A percentile compares a stretch with the other conserved stretches of the same genome.
phyloP scores from a whole-genome alignment of 2,329 filamentous ascomycete species.

The Sporothrix mexicana region DNA sequence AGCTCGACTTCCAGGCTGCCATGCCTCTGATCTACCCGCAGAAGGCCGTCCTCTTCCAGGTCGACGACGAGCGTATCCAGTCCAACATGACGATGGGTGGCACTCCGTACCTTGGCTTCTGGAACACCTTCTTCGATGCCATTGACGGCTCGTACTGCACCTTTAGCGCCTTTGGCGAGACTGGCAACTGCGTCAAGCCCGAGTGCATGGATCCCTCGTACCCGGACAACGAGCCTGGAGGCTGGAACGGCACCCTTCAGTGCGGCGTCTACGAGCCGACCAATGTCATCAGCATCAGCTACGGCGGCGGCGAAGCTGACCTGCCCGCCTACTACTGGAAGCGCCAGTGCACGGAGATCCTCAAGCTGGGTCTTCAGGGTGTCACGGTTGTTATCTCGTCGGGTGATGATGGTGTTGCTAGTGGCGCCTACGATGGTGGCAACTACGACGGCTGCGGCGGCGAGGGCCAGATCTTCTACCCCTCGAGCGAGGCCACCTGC shows the following conservation, averaged over 20 bases:
- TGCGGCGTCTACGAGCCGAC: slow-evolving; percentile 53
- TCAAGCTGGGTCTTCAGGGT: slow-evolving; percentile 59
- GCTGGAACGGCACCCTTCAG: slow-evolving; percentile 54
- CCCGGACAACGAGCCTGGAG: slow-evolving; percentile 52
- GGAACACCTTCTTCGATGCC: slow-evolving; percentile 53
- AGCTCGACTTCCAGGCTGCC: slow-evolving; percentile 56
- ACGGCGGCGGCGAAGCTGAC: slow-evolving; percentile 60
- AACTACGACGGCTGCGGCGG: slow-evolving; percentile 39
- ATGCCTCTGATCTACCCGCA: slow-evolving; percentile 60
- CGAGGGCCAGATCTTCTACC: slow-evolving; percentile 39
- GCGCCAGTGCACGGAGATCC: slow-evolving; percentile 56
- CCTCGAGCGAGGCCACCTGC: slow-evolving; percentile 45
- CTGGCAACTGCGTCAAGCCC: slow-evolving; percentile 48
- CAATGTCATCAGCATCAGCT: slow-evolving; percentile 63
- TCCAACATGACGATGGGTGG: slow-evolving; percentile 38
- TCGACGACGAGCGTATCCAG: slow-evolving; percentile 44
- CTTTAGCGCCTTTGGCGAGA: slow-evolving; percentile 54
- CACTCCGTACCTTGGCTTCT: slow-evolving; percentile 39
- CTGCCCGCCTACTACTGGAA: slow-evolving; percentile 61
- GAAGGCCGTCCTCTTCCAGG: slow-evolving; percentile 45
- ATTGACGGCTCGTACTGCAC: slow-evolving; percentile 59
- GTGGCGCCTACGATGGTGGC: slow-evolving; percentile 42
- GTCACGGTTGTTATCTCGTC: slow-evolving; percentile 56
- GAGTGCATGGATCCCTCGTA: slow-evolving; percentile 55
- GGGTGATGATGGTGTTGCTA: slow-evolving; percentile 55